Percentiles rank a stretch among this genome's conserved stretches.
Evolutionary conservation across 306 rosid species (phyloP).

Genomic region (Cajanus cajan): DNA sequence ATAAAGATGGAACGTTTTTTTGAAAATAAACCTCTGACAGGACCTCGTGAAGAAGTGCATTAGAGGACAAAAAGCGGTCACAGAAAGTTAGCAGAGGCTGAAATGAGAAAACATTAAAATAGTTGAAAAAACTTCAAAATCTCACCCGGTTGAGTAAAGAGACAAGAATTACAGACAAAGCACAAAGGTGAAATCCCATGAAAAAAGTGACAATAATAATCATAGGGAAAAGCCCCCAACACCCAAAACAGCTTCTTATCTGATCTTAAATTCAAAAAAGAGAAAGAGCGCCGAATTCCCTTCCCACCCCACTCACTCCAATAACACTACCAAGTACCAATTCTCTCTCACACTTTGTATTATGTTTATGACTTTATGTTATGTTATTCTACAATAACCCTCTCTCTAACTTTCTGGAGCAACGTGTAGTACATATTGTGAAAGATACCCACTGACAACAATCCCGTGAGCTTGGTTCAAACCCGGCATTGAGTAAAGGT

Average conservation of each 20-base stretch:
- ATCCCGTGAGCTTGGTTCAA: conserved; percentile 57
- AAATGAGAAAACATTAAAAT: conserved; percentile 1
- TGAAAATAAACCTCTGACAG: conserved; percentile 76
- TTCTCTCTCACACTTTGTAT: neutral
- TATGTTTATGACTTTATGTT: neutral
- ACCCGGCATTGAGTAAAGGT: conserved; percentile 31
- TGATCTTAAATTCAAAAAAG: conserved; percentile 58
- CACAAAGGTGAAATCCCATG: conserved; percentile 39
- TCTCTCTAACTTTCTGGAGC: conserved; percentile 62
- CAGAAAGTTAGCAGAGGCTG: conserved; percentile 61
- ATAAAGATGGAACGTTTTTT: conserved; percentile 43
- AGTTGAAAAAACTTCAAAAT: conserved; percentile 27
- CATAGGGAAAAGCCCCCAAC: conserved; percentile 7
- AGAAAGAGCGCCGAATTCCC: conserved; percentile 48
- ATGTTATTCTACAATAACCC: neutral
- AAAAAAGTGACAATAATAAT: conserved; percentile 36
- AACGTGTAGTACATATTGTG: conserved; percentile 60
- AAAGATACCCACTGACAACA: conserved; percentile 64
- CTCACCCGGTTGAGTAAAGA: conserved; percentile 25
- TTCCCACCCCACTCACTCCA: conserved; percentile 34
- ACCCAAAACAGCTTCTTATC: conserved; percentile 28
- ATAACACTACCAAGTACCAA: conserved; percentile 15
- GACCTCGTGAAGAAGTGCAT: conserved; percentile 93
- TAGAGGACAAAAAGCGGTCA: conserved; percentile 91
- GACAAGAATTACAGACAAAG: conserved; percentile 57